Conservation (phyloP, 192 early-diverging fungal species). For the Chytriomyces sp. region DNA sequence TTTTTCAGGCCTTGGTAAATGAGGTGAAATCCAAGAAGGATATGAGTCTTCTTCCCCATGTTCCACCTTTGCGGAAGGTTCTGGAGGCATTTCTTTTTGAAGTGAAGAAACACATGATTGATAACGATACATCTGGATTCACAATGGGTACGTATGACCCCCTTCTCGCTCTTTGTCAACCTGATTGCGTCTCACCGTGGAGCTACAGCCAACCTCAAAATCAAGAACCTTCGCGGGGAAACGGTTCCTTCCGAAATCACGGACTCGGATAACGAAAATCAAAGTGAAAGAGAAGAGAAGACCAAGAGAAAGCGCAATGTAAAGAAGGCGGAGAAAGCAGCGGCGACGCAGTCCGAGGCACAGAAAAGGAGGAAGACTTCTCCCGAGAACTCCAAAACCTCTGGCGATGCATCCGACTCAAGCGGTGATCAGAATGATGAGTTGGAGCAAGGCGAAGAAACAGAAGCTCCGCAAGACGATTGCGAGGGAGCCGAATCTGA, state of each 20-base stretch:
- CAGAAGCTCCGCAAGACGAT: neutral
- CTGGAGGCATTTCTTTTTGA: conserved; percentile 30
- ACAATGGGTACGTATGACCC: conserved; percentile 10
- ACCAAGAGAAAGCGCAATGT: neutral
- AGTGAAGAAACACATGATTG: conserved; percentile 32
- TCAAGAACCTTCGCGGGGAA: conserved; percentile 23
- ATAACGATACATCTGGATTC: conserved; percentile 27
- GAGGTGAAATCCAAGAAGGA: conserved; percentile 23
- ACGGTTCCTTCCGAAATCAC: conserved; percentile 25
- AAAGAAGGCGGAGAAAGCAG: neutral
- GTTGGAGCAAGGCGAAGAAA: neutral
- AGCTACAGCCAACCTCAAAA: conserved; percentile 26
- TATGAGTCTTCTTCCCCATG: neutral
- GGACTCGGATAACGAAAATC: conserved; percentile 18
- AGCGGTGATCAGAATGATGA: conserved; percentile 2
- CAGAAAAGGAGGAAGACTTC: neutral
- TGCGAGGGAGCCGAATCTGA: neutral
- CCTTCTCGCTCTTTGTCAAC: neutral
- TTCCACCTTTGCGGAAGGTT: conserved; percentile 26
- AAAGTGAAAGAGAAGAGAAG: conserved; percentile 13
- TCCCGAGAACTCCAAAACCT: neutral
- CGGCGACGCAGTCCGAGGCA: neutral
- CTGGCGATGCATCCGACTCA: neutral
- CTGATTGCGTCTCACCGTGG: neutral
- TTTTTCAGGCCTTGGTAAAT: conserved; percentile 6